Percentiles rank a stretch among this genome's conserved stretches.
phyloP scores from a whole-genome alignment of 495 filamentous ascomycete species.

The Penicillium lividum region DNA sequence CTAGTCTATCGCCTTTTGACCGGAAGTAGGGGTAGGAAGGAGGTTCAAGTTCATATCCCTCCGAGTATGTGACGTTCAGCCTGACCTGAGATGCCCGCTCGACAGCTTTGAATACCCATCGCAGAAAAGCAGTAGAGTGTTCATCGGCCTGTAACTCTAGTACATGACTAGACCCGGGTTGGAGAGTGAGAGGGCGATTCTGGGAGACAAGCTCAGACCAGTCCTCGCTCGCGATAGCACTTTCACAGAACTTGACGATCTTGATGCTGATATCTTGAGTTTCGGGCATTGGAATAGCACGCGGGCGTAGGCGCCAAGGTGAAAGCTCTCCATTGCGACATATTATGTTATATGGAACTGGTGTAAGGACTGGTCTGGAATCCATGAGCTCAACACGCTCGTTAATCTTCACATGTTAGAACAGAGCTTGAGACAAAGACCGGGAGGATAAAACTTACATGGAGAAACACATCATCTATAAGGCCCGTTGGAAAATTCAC shows the following conservation, averaged over 20 bases:
- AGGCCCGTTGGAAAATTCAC: conserved; percentile 36
- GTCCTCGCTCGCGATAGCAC: conserved; percentile 8
- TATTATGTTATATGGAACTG: conserved; percentile 30
- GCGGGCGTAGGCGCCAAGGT: conserved; percentile 36
- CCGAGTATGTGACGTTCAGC: conserved; percentile 38
- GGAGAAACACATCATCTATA: conserved; percentile 41
- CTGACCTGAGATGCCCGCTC: conserved; percentile 19
- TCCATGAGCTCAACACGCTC: conserved; percentile 31
- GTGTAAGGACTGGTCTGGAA: conserved; percentile 6
- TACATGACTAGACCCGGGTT: conserved; percentile 23
- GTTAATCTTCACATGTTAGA: conserved; percentile 28
- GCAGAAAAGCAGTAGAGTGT: conserved; percentile 41
- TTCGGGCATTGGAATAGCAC: conserved; percentile 37
- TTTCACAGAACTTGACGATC: conserved; percentile 27
- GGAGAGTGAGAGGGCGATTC: conserved; percentile 18
- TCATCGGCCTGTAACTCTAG: conserved; percentile 38
- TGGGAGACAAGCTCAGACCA: conserved; percentile 25
- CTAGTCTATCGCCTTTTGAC: conserved; percentile 35
- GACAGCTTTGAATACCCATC: conserved; percentile 30
- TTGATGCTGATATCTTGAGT: conserved; percentile 20
- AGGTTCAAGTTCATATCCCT: conserved; percentile 43
- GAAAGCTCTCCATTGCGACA: conserved; percentile 39
- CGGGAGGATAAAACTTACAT: conserved; percentile 26
- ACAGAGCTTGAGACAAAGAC: not conserved
- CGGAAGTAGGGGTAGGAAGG: conserved; percentile 41